A percentile compares a stretch with the other conserved stretches of the same genome.
phyloP scores from a whole-genome alignment of 805 yeast species.

The Cyberlindnera xishuangbannaensis region DNA sequence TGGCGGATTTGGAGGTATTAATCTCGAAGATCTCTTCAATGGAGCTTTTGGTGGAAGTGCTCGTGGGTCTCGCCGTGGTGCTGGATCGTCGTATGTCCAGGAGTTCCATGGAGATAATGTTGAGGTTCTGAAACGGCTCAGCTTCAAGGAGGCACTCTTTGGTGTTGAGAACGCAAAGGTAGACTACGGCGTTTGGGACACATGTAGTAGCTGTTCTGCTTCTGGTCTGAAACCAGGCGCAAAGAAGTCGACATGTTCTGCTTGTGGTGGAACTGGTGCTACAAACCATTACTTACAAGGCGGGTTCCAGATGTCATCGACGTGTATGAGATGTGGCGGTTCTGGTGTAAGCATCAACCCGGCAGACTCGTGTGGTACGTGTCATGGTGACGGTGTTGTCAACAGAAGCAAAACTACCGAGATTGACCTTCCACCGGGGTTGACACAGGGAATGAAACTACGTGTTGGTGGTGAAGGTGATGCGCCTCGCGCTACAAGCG shows the following conservation, averaged over 20 bases:
- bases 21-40: constrained; percentile 61
- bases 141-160: constrained; percentile 82
- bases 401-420: constrained; percentile 63
- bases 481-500: constrained; percentile 72
- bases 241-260: constrained; percentile 68
- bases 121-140: constrained; percentile 67
- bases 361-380: constrained; percentile 64
- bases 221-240: constrained; percentile 77
- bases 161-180: constrained; percentile 64
- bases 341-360: constrained; percentile 72
- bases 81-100: constrained; percentile 43
- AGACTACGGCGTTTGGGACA: constrained; percentile 65
- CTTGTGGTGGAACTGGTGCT: constrained; percentile 93
- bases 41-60: constrained; percentile 22
- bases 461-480: constrained; percentile 89
- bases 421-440: constrained; percentile 84
- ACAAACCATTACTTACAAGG: constrained; percentile 80
- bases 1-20: constrained; percentile 30
- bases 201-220: constrained; percentile 78
- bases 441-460: constrained; percentile 79
- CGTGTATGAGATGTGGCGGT: constrained; percentile 85
- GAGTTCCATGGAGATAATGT: constrained; percentile 87
- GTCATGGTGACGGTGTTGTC: constrained; percentile 88
- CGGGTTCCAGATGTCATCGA: constrained; percentile 95
- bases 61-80: constrained; percentile 11